A percentile compares a stretch with the other conserved stretches of the same genome.
Conservation (phyloP, 805 yeast genomes). For the Candida adriatica region DNA sequence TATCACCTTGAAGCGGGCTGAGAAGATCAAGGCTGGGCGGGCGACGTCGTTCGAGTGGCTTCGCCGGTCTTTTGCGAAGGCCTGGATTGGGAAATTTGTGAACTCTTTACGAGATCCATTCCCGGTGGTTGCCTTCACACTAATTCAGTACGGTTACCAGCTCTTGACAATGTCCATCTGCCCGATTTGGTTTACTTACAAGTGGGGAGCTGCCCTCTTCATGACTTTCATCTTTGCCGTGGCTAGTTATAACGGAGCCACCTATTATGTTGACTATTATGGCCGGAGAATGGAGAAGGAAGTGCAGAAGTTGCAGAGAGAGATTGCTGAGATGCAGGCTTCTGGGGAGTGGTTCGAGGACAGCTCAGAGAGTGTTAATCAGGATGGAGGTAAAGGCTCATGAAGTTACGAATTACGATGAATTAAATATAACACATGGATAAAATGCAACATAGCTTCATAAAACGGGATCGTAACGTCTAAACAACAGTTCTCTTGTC, state of each 20-base stretch:
- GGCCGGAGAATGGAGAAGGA: constrained; percentile 88
- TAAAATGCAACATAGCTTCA: too few species aligned
- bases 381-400: too few species aligned
- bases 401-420: too few species aligned
- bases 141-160: constrained; percentile 84
- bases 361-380: constrained; percentile 10
- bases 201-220: constrained; percentile 59
- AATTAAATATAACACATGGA: too few species aligned
- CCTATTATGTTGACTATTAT: constrained; percentile 86
- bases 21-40: constrained; percentile 77
- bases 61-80: constrained; percentile 61
- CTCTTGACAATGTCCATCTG: constrained; percentile 80
- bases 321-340: constrained; percentile 56
- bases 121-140: constrained; percentile 82
- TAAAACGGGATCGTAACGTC: too few species aligned
- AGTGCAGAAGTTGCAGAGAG: constrained; percentile 61
- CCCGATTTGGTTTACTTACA: constrained; percentile 78
- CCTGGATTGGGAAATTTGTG: constrained; percentile 66
- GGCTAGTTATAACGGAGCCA: constrained; percentile 91
- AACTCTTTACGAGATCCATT: constrained; percentile 76
- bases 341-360: constrained; percentile 13
- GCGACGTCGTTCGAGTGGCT: constrained; percentile 84
- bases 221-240: constrained; percentile 64
- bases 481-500: neutral
- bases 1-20: constrained; percentile 73